Conservation (phyloP, 2,329 filamentous ascomycete species). For the Trichoderma aggressivum region DNA sequence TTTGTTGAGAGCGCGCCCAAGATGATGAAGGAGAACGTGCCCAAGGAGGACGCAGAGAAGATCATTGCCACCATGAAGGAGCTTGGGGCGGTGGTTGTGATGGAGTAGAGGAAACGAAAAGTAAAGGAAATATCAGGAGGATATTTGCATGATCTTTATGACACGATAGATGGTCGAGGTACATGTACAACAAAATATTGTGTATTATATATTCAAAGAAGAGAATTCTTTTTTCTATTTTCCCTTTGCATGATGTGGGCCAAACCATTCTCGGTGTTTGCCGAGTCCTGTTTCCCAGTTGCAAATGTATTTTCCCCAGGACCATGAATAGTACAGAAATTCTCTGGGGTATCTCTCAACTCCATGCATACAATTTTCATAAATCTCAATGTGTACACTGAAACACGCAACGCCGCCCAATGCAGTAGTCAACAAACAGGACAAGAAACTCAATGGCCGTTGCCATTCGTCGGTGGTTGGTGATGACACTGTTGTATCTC, state of each 20-base stretch:
- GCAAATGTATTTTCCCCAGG: not conserved
- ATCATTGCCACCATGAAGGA: slow-evolving; percentile 93
- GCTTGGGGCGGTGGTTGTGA: slow-evolving; percentile 79
- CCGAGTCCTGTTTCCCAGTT: not conserved
- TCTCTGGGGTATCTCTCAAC: slow-evolving; percentile 34
- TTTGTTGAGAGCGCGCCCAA: slow-evolving; percentile 98
- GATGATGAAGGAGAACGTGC: slow-evolving; percentile 97
- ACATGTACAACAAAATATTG: slow-evolving; percentile 39
- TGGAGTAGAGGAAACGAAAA: slow-evolving; percentile 65
- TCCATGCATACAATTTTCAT: not conserved
- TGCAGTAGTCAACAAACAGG: slow-evolving; percentile 16
- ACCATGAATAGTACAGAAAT: not conserved
- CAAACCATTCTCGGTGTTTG: not conserved
- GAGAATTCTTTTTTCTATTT: slow-evolving; percentile 22
- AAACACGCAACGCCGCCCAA: slow-evolving; percentile 31
- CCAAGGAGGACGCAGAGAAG: slow-evolving; percentile 99
- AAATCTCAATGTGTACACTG: not conserved
- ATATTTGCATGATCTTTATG: slow-evolving; percentile 23
- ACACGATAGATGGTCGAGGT: slow-evolving; percentile 34
- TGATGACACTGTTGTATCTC: slow-evolving; percentile 41
- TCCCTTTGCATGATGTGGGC: not conserved
- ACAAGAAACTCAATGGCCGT: slow-evolving; percentile 24
- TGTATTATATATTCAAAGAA: slow-evolving; percentile 37
- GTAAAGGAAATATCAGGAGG: not conserved
- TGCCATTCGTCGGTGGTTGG: slow-evolving; percentile 32